phyloP scores from a whole-genome alignment of 2,329 filamentous ascomycete genomes.

The Stromatinia cepivora region DNA sequence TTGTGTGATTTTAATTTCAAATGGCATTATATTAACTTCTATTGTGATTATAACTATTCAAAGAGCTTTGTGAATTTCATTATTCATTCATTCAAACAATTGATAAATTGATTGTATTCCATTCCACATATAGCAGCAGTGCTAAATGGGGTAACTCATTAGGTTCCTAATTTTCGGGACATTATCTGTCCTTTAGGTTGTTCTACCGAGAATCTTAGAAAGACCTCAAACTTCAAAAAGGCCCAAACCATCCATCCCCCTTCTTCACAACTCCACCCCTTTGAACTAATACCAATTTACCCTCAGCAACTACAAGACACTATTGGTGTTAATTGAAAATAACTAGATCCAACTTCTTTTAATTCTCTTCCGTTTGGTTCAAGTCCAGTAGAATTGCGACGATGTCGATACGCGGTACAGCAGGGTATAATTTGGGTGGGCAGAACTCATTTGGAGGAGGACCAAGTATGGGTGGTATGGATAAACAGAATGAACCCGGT shows the following conservation, averaged over 20 bases:
- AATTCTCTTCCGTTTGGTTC: slow-evolving; percentile 31
- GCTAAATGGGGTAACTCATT: slow-evolving; percentile 12
- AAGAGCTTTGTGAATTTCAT: background rate
- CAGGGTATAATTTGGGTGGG: slow-evolving; percentile 44
- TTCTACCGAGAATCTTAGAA: slow-evolving; percentile 19
- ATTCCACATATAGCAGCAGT: slow-evolving; percentile 1
- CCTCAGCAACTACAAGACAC: background rate
- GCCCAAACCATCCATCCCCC: slow-evolving; percentile 6
- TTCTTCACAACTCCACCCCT: slow-evolving; percentile 16
- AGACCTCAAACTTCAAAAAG: slow-evolving; percentile 16
- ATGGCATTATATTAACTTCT: background rate
- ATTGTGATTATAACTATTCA: background rate
- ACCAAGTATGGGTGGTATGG: slow-evolving; percentile 36
- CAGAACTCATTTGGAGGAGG: slow-evolving; percentile 42
- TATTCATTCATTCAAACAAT: background rate
- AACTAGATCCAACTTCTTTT: background rate
- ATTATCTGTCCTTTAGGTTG: slow-evolving; percentile 13
- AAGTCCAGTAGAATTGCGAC: slow-evolving; percentile 37
- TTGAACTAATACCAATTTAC: background rate
- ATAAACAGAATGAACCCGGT: slow-evolving; percentile 41
- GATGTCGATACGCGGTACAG: slow-evolving; percentile 60
- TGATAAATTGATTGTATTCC: background rate
- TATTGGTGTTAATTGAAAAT: slow-evolving; percentile 12
- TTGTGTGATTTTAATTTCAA: background rate
- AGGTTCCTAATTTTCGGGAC: slow-evolving; percentile 7